Evolutionary conservation across 371 early-diverging fungal genomes (phyloP).

Genomic region (Mortierella polycephala): DNA sequence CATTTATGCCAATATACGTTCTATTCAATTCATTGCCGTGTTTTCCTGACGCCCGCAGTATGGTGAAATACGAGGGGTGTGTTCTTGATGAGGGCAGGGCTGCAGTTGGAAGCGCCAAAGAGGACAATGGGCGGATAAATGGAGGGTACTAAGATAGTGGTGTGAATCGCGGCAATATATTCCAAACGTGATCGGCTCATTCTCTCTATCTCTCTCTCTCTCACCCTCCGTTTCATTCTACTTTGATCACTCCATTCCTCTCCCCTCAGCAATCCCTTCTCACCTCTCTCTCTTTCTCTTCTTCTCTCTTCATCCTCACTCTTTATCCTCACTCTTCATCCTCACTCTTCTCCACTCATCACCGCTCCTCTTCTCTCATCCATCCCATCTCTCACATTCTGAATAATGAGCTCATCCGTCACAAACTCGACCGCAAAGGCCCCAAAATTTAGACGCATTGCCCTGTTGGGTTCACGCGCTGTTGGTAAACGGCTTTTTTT

Average conservation of each 20-base stretch:
- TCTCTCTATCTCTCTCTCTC: constrained; percentile 3
- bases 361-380: no score
- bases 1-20: no score
- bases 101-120: no score
- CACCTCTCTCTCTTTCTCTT: background rate
- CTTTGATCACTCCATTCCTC: background rate
- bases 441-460: constrained; percentile 25
- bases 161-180: no score
- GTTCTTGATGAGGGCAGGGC: no score
- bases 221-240: background rate
- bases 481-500: constrained; percentile 26
- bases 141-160: no score
- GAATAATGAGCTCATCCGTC: constrained; percentile 19
- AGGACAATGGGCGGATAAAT: background rate
- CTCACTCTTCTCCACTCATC: no score
- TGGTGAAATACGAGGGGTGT: no score
- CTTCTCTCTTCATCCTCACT: background rate
- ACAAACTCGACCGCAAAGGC: constrained; percentile 14
- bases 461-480: constrained; percentile 27
- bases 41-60: no score
- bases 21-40: no score
- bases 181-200: background rate
- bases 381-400: no score
- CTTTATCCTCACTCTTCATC: no score
- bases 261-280: background rate